These are phyloP conservation scores for Penicillium roqueforti DNA, from an alignment of 495 filamentous ascomycete species.

Conservation along the genomic window DNA sequence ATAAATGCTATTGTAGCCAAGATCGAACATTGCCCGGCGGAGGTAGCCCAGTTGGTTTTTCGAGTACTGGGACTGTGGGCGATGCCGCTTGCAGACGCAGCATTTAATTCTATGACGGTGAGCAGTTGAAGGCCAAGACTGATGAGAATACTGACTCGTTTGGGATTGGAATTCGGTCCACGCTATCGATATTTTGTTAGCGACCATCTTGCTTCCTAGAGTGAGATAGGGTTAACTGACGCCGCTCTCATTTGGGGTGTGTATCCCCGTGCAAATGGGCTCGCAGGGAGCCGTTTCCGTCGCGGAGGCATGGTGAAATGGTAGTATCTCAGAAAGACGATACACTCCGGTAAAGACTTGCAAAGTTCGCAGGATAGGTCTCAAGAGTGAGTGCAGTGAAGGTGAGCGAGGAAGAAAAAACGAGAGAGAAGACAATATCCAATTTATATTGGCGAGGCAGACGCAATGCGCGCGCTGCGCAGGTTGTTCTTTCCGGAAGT, in stretches of 20 bases:
- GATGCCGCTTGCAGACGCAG: slow-evolving; percentile 1
- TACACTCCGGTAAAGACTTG: neutral
- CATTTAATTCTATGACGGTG: slow-evolving; percentile 4
- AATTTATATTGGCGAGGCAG: neutral
- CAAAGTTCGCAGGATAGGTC: neutral
- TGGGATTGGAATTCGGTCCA: neutral
- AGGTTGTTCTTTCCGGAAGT: neutral
- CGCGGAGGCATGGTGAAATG: neutral
- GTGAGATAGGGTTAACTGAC: neutral
- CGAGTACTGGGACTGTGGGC: neutral
- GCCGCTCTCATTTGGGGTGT: neutral
- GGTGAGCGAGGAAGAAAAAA: neutral
- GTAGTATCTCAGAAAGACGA: too few relatives aligned
- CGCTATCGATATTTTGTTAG: neutral
- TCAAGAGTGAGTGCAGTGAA: neutral
- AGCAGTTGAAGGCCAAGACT: neutral
- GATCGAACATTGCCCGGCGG: neutral
- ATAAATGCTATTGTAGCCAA: neutral
- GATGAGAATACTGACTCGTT: neutral
- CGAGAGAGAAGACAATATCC: neutral
- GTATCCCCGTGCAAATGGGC: neutral
- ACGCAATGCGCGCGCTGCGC: neutral
- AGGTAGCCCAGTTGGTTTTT: slow-evolving; percentile 5
- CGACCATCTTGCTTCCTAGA: too few relatives aligned
- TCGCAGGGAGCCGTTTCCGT: neutral